Evolutionary conservation across 78 protist species (phyloP).

Genomic region (Capsaspora owczarzaki): DNA sequence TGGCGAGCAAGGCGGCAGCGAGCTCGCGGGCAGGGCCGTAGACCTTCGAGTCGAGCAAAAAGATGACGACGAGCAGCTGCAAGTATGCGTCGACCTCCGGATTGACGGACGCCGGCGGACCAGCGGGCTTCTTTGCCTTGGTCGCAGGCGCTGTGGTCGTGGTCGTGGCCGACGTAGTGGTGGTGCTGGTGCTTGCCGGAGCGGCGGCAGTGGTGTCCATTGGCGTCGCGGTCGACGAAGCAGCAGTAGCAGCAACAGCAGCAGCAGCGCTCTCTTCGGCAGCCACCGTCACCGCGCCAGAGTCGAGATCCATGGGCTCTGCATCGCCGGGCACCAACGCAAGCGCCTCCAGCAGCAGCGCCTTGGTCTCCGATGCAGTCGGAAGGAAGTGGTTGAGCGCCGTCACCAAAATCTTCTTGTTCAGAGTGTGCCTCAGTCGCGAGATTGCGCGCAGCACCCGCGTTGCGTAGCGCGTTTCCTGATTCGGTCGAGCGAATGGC

Average conservation of each 20-base stretch:
- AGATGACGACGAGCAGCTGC: conserved; percentile 47
- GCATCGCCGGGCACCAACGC: not conserved
- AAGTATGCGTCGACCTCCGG: conserved; percentile 64
- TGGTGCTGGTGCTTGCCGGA: not conserved
- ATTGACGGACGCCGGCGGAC: not conserved
- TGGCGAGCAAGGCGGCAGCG: conserved; percentile 37
- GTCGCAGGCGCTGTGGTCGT: not conserved
- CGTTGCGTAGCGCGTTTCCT: not conserved
- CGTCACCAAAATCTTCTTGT: not conserved
- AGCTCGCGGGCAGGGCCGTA: conserved; percentile 20
- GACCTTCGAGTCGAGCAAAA: conserved; percentile 52
- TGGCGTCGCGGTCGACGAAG: not conserved
- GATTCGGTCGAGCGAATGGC: not conserved
- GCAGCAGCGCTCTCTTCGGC: not conserved
- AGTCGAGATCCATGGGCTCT: not conserved
- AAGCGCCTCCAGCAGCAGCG: no score
- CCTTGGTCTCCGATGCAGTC: not conserved
- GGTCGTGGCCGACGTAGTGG: not conserved
- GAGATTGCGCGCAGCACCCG: not conserved
- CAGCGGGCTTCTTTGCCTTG: not conserved
- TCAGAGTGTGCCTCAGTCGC: not conserved
- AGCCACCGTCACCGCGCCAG: not conserved
- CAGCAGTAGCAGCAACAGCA: not conserved
- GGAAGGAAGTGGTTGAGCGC: not conserved
- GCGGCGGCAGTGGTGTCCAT: not conserved